phyloP scores from a whole-genome alignment of 2,329 filamentous ascomycete genomes.

The Cladobotryum mycophilum region DNA sequence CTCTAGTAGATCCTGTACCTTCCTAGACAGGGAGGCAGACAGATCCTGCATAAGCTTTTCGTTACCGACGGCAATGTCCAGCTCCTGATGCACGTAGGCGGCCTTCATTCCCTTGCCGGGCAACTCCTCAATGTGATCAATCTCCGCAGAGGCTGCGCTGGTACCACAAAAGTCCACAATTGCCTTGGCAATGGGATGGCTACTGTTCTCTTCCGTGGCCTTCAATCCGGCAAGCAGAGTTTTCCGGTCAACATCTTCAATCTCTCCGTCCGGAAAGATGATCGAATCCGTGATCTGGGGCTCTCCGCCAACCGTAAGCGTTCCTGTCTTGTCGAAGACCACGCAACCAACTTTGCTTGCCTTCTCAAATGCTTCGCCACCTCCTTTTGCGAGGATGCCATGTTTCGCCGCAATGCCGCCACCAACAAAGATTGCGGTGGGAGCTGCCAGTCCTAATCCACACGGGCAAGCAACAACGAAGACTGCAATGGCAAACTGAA shows the following conservation, averaged over 20 bases:
- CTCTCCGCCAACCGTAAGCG: slow-evolving; percentile 66
- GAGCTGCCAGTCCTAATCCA: slow-evolving; percentile 76
- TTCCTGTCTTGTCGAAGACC: slow-evolving; percentile 87
- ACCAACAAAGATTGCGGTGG: slow-evolving; percentile 79
- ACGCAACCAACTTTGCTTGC: slow-evolving; percentile 71
- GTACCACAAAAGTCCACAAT: slow-evolving; percentile 55
- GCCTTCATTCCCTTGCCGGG: slow-evolving; percentile 67
- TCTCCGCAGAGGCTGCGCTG: slow-evolving; percentile 24
- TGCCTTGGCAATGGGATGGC: slow-evolving; percentile 68
- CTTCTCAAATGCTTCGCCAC: slow-evolving; percentile 80
- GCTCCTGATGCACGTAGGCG: slow-evolving; percentile 32
- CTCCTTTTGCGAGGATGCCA: slow-evolving; percentile 77
- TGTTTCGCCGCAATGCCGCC: slow-evolving; percentile 72
- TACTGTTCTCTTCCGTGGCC: slow-evolving; percentile 63
- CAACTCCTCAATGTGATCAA: slow-evolving; percentile 54
- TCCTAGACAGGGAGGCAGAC: slow-evolving; percentile 32
- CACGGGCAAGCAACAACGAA: slow-evolving; percentile 86
- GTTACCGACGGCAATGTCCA: slow-evolving; percentile 63
- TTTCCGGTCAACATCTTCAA: slow-evolving; percentile 19
- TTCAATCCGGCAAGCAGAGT: slow-evolving; percentile 49
- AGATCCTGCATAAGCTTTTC: slow-evolving; percentile 58
- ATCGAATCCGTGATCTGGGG: slow-evolving; percentile 58
- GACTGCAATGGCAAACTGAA: slow-evolving; percentile 78
- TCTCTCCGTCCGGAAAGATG: slow-evolving; percentile 29
- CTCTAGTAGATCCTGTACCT: slow-evolving; percentile 34